phyloP scores from a whole-genome alignment of 139 green algal species.

The Yamagishiella unicocca region DNA sequence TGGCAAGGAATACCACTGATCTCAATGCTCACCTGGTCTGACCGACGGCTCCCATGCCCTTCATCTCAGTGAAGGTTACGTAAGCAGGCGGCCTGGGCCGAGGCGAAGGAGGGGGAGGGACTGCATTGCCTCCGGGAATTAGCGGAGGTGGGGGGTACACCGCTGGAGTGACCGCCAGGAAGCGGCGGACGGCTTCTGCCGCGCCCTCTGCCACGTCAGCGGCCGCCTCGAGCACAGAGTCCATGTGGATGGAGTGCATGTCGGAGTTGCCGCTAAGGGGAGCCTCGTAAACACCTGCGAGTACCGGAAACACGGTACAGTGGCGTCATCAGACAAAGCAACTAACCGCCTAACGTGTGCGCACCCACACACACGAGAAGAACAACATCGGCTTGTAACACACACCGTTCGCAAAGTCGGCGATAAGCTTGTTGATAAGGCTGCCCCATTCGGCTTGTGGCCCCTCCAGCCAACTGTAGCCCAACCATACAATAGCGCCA shows the following conservation, averaged over 20 bases:
- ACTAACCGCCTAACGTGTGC: too few species aligned
- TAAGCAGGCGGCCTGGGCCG: too few species aligned
- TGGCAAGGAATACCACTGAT: too few species aligned
- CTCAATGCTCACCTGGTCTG: too few species aligned
- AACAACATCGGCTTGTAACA: too few species aligned
- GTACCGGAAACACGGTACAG: too few species aligned
- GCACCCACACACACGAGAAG: too few species aligned
- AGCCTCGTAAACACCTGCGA: background rate
- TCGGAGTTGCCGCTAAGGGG: background rate
- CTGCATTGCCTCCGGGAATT: too few species aligned
- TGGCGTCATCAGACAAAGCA: too few species aligned
- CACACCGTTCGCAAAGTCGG: background rate
- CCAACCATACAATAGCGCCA: constrained; percentile 20
- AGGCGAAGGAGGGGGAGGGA: too few species aligned
- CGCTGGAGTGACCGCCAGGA: background rate
- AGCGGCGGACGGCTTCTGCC: background rate
- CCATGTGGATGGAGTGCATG: background rate
- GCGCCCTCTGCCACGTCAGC: background rate
- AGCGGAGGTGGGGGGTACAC: background rate
- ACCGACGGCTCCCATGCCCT: too few species aligned
- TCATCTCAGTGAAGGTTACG: too few species aligned
- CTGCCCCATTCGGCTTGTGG: background rate
- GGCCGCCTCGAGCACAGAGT: background rate
- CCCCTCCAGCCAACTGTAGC: constrained; percentile 22
- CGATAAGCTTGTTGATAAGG: background rate